phyloP scores from a whole-genome alignment of 768 basidiomycete species.

The Ramaria sp. region DNA sequence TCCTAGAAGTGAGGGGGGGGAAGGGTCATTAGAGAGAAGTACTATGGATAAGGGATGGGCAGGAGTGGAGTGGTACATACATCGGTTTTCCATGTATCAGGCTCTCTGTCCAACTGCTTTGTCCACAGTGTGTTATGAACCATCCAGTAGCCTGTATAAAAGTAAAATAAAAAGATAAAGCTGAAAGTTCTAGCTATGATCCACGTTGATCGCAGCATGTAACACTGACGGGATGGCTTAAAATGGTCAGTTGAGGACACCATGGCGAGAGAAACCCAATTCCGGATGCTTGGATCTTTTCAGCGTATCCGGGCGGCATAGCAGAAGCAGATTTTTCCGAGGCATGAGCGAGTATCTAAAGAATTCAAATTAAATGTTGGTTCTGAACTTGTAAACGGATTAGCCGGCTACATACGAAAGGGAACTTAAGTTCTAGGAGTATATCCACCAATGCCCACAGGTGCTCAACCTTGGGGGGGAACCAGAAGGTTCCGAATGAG shows the following conservation, averaged over 20 bases:
- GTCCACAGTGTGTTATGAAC: constrained; percentile 19
- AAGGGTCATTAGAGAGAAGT: neutral
- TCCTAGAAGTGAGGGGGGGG: constrained; percentile 5
- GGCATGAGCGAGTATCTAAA: constrained; percentile 15
- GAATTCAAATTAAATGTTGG: neutral
- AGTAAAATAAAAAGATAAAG: neutral
- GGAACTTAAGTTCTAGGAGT: constrained; percentile 13
- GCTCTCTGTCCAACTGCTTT: constrained; percentile 17
- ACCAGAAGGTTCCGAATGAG: neutral
- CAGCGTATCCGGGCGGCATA: constrained; percentile 12
- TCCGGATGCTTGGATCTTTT: constrained; percentile 12
- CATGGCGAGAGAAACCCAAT: constrained; percentile 15
- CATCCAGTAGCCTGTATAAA: constrained; percentile 16
- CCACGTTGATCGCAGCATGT: too few relatives aligned
- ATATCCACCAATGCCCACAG: constrained; percentile 5
- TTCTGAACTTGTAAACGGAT: neutral
- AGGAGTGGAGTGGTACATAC: neutral
- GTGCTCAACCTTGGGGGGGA: neutral
- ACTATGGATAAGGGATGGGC: neutral
- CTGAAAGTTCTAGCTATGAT: too few relatives aligned
- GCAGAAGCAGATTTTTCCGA: constrained; percentile 3
- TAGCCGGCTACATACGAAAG: constrained; percentile 12
- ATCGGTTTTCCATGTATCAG: constrained; percentile 16
- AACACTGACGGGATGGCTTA: constrained; percentile 16
- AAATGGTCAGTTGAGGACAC: constrained; percentile 18